Conservation (phyloP, 192 early-diverging fungal species). For the Umbelopsis sp. region DNA sequence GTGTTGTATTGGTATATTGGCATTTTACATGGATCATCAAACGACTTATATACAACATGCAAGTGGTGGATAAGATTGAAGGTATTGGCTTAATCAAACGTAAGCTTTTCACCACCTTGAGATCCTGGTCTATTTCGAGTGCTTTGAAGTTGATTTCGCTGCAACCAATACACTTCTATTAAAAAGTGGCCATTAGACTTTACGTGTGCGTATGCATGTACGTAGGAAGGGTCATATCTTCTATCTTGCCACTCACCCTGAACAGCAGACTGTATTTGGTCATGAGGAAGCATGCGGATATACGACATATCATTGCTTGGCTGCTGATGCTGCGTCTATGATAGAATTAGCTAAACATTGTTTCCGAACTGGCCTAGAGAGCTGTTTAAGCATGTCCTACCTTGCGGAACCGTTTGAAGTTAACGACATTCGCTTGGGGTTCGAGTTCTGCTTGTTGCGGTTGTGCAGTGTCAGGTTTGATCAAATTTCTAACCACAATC, state of each 20-base stretch:
- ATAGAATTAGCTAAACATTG: not conserved
- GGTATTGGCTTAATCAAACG: not conserved
- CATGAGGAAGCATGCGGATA: slow-evolving; percentile 9
- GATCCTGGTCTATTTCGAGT: not conserved
- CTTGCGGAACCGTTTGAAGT: slow-evolving; percentile 5
- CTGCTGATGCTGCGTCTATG: not conserved
- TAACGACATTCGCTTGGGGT: not conserved
- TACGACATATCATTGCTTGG: slow-evolving; percentile 8
- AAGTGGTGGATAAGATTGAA: not conserved
- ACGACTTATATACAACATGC: not conserved
- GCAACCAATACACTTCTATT: slow-evolving; percentile 7
- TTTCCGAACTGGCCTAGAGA: not conserved
- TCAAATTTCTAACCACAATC: not conserved
- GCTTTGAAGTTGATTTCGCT: not conserved
- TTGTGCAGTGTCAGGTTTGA: not conserved
- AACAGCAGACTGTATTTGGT: not conserved
- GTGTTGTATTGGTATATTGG: too few species aligned
- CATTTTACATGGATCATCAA: not conserved
- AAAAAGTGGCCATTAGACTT: not conserved
- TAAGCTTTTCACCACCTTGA: slow-evolving; percentile 15
- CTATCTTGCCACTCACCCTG: not conserved
- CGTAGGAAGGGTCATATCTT: too few species aligned
- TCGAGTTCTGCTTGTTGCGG: not conserved
- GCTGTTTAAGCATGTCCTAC: not conserved
- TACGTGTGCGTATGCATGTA: not conserved